Conservation (phyloP, 805 yeast genomes). For the Komagataella mondaviorum region DNA sequence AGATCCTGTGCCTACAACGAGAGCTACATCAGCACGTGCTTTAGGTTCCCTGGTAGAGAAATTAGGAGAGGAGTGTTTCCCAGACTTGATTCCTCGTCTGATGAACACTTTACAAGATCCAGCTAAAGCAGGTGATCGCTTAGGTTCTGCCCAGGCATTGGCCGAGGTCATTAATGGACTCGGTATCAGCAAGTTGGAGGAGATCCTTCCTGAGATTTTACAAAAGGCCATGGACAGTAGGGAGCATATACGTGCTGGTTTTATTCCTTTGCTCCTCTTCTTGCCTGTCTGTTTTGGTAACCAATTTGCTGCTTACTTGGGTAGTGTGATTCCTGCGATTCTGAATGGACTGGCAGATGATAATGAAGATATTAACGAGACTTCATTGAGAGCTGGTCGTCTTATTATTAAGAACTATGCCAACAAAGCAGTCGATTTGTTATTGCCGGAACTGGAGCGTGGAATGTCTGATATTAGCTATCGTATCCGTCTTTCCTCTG, state of each 20-base stretch:
- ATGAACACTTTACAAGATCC: slow-evolving; percentile 68
- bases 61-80: slow-evolving; percentile 92
- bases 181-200: slow-evolving; percentile 81
- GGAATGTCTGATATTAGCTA: slow-evolving; percentile 76
- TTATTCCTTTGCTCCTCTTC: slow-evolving; percentile 77
- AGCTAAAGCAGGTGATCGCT: slow-evolving; percentile 71
- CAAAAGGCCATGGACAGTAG: slow-evolving; percentile 56
- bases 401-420: slow-evolving; percentile 87
- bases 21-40: slow-evolving; percentile 97
- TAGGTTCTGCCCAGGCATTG: slow-evolving; percentile 95
- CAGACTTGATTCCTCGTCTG: slow-evolving; percentile 74
- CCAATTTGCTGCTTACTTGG: slow-evolving; percentile 81
- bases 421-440: slow-evolving; percentile 78
- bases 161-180: slow-evolving; percentile 90
- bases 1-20: slow-evolving; percentile 93
- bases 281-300: slow-evolving; percentile 91
- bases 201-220: slow-evolving; percentile 69
- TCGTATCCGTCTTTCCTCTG: slow-evolving; percentile 86
- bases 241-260: slow-evolving; percentile 76
- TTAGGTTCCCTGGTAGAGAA: slow-evolving; percentile 93
- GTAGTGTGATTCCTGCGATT: slow-evolving; percentile 81
- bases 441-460: slow-evolving; percentile 84
- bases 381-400: slow-evolving; percentile 86
- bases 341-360: slow-evolving; percentile 82
- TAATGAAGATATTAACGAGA: slow-evolving; percentile 78